These are phyloP conservation scores for Kodamaea alishanica DNA, from an alignment of 1,139 yeast species.

Conservation along the genomic window DNA sequence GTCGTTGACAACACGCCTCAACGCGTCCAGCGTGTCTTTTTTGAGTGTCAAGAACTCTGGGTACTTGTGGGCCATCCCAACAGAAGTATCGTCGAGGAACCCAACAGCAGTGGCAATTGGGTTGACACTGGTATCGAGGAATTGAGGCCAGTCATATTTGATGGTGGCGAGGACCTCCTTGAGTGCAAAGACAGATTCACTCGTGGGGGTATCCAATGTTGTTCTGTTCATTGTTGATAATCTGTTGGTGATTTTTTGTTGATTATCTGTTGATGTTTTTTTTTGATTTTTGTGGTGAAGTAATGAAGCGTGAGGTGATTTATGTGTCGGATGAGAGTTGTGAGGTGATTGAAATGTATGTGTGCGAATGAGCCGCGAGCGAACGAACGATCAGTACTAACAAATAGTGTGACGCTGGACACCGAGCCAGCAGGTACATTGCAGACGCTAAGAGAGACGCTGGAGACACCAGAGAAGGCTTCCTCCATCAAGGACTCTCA, in stretches of 20 bases:
- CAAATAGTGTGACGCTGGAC: too few relatives aligned
- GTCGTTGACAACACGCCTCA: conserved; percentile 72
- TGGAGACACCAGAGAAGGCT: too few relatives aligned
- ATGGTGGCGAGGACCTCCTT: conserved; percentile 37
- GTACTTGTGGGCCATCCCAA: conserved; percentile 75
- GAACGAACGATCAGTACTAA: too few relatives aligned
- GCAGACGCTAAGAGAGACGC: too few relatives aligned
- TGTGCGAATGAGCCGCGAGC: conserved; percentile 1
- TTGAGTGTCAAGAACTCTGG: conserved; percentile 55
- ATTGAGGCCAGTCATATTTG: conserved; percentile 47
- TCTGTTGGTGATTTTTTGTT: conserved; percentile 4
- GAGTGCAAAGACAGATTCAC: conserved; percentile 32
- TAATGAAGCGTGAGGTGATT: conserved; percentile 6
- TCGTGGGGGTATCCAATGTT: conserved; percentile 3
- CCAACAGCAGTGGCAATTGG: conserved; percentile 83
- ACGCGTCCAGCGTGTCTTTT: conserved; percentile 51
- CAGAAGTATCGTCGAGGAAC: conserved; percentile 78
- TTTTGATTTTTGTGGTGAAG: neutral
- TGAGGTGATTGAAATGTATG: conserved; percentile 22
- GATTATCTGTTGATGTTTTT: neutral
- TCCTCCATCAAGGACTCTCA: too few relatives aligned
- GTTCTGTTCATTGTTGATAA: conserved; percentile 16
- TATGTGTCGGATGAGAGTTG: conserved; percentile 5
- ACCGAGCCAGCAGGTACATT: too few relatives aligned
- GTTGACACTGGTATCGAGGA: conserved; percentile 44